Evolutionary conservation across 2,329 filamentous ascomycete genomes (phyloP).

Genomic region (Rutstroemia sp.): DNA sequence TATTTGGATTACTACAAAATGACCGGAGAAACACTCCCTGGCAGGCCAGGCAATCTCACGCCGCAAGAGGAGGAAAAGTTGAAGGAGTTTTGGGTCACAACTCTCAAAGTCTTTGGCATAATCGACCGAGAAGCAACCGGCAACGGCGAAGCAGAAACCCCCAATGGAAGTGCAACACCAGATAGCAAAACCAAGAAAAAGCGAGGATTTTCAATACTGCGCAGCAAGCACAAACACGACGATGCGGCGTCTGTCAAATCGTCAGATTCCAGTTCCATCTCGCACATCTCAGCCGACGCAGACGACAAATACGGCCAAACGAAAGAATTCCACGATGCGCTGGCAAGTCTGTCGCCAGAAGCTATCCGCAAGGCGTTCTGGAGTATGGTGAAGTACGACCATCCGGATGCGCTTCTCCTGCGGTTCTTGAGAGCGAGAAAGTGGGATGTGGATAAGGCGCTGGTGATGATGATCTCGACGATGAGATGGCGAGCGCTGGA

Average conservation of each 20-base stretch:
- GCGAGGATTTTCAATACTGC: constrained; percentile 58
- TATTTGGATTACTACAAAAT: constrained; percentile 28
- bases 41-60: constrained; percentile 82
- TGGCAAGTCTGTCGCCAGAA: constrained; percentile 71
- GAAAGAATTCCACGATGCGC: constrained; percentile 75
- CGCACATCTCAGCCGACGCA: constrained; percentile 28
- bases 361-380: constrained; percentile 76
- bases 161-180: constrained; percentile 17
- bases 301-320: constrained; percentile 93
- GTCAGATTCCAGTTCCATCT: constrained; percentile 12
- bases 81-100: constrained; percentile 73
- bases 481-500: constrained; percentile 84
- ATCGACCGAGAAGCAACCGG: constrained; percentile 31
- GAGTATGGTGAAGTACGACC: constrained; percentile 91
- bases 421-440: constrained; percentile 84
- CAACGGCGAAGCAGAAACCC: constrained; percentile 13
- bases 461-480: constrained; percentile 90
- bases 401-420: constrained; percentile 78
- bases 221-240: constrained; percentile 50
- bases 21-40: constrained; percentile 47
- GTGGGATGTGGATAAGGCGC: constrained; percentile 89
- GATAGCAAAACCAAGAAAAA: constrained; percentile 65
- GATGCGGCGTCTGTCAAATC: constrained; percentile 36
- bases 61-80: constrained; percentile 82
- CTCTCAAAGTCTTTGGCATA: constrained; percentile 70